phyloP scores from a whole-genome alignment of 140 eudicot species.

The Erigeron philadelphicus region DNA sequence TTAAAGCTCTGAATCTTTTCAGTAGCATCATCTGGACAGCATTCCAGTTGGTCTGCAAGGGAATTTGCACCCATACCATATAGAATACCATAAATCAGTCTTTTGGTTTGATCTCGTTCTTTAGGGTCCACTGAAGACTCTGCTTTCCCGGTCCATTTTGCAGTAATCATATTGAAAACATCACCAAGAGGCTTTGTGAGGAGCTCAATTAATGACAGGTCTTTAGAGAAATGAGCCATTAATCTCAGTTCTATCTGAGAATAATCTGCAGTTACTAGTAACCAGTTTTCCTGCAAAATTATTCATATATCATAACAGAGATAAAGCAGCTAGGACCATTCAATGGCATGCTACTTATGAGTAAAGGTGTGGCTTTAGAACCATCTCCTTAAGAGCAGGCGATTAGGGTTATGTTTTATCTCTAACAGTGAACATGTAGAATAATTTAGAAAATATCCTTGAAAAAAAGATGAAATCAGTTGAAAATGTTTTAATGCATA shows the following conservation, averaged over 20 bases:
- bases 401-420: not conserved
- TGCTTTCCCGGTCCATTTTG: conserved; percentile 75
- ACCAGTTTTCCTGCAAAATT: conserved; percentile 76
- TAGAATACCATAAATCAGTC: conserved; percentile 80
- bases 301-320: conserved; percentile 6
- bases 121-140: conserved; percentile 55
- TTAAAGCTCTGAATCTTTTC: conserved; percentile 76
- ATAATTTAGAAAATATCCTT: not conserved
- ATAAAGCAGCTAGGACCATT: not conserved
- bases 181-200: conserved; percentile 73
- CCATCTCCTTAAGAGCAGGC: not conserved
- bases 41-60: conserved; percentile 86
- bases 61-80: conserved; percentile 92
- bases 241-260: conserved; percentile 92
- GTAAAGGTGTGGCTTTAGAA: not conserved
- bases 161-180: conserved; percentile 80
- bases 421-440: not conserved
- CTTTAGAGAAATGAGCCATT: conserved; percentile 98
- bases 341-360: not conserved
- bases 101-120: conserved; percentile 91
- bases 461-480: not conserved
- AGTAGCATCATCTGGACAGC: conserved; percentile 75
- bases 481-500: not conserved
- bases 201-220: conserved; percentile 62
- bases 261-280: conserved; percentile 92